Evolutionary conservation across 2,329 filamentous ascomycete genomes (phyloP).

Genomic region (Calonectria pteridis): DNA sequence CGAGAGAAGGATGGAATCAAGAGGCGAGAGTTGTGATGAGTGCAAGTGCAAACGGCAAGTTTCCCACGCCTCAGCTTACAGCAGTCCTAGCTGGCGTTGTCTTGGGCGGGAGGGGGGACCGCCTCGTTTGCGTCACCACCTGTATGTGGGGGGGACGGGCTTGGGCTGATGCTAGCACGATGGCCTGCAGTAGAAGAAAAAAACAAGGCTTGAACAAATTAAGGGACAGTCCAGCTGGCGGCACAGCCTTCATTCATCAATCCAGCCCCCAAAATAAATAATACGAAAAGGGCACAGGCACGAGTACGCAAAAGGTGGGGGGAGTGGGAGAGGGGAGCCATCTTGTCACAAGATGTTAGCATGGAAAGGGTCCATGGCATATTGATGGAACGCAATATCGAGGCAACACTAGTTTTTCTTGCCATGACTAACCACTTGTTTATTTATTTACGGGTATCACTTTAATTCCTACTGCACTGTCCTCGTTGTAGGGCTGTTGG

Average conservation of each 20-base stretch:
- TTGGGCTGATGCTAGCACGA: not conserved
- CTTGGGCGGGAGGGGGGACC: not conserved
- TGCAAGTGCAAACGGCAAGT: not conserved
- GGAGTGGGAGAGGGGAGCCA: not conserved
- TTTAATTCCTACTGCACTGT: not conserved
- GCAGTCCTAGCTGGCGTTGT: not conserved
- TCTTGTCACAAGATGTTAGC: not conserved
- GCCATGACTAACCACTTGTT: not conserved
- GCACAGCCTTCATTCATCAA: not conserved
- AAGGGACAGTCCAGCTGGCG: not conserved
- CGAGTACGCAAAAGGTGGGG: not conserved
- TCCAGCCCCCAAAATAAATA: not conserved
- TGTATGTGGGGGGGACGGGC: not conserved
- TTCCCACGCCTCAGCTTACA: not conserved
- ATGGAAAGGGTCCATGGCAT: not conserved
- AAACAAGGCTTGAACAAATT: conserved; percentile 1
- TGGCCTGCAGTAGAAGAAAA: not conserved
- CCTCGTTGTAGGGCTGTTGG: not conserved
- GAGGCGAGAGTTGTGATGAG: not conserved
- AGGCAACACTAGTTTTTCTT: not conserved
- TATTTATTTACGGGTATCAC: not conserved
- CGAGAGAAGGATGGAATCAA: not conserved
- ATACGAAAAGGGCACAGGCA: not conserved
- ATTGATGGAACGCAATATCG: not conserved
- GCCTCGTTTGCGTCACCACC: conserved; percentile 1